These are phyloP conservation scores for Glebionis coronaria DNA, from an alignment of 129 eudicot genomes.

Conservation along the genomic window DNA sequence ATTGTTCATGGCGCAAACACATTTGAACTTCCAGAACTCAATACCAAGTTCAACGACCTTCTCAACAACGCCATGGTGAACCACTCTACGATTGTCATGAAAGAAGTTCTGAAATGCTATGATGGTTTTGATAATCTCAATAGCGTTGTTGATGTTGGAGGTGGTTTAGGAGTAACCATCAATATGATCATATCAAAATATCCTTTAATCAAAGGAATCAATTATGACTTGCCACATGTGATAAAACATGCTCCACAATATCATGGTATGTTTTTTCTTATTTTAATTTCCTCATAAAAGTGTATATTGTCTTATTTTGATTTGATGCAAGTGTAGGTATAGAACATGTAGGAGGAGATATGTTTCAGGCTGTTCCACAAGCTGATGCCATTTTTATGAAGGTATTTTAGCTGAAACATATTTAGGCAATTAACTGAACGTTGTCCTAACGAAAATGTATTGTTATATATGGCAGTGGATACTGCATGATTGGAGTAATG, in stretches of 20 bases:
- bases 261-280: slow-evolving; percentile 17
- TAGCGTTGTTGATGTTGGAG: slow-evolving; percentile 36
- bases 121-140: slow-evolving; percentile 31
- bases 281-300: not conserved
- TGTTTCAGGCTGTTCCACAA: slow-evolving; percentile 43
- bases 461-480: slow-evolving; percentile 26
- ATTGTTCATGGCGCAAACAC: slow-evolving; percentile 22
- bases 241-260: slow-evolving; percentile 21
- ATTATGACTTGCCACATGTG: slow-evolving; percentile 36
- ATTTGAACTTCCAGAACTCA: slow-evolving; percentile 22
- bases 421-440: not conserved
- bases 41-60: slow-evolving; percentile 17
- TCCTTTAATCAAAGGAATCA: slow-evolving; percentile 29
- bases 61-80: slow-evolving; percentile 33
- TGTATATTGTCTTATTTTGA: not conserved
- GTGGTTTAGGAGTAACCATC: slow-evolving; percentile 35
- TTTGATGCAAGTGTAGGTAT: slow-evolving; percentile 19
- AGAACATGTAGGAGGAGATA: slow-evolving; percentile 46
- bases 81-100: slow-evolving; percentile 24
- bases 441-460: not conserved
- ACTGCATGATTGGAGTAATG: slow-evolving; percentile 61
- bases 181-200: slow-evolving; percentile 23
- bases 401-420: slow-evolving; percentile 20
- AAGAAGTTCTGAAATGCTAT: slow-evolving; percentile 19
- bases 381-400: slow-evolving; percentile 51